Conservation (phyloP, 495 filamentous ascomycete genomes). For the Daldinia concentrica region DNA sequence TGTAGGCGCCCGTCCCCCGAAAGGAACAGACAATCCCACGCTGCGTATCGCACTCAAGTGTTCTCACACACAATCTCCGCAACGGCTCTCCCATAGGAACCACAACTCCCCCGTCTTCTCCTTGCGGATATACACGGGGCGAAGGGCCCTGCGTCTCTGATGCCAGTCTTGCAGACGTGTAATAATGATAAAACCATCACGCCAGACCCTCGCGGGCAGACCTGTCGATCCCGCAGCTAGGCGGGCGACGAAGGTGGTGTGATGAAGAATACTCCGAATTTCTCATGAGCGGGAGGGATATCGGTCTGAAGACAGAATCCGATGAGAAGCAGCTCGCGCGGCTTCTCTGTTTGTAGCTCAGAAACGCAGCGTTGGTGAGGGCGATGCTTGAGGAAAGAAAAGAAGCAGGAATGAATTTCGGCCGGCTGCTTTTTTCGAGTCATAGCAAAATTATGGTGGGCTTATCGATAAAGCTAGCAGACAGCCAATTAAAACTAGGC, state of each 20-base stretch:
- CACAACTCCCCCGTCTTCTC: conserved; percentile 48
- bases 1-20: conserved; percentile 64
- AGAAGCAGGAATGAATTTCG: conserved; percentile 32
- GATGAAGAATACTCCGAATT: conserved; percentile 99
- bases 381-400: conserved; percentile 75
- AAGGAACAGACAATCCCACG: conserved; percentile 65
- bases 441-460: conserved; percentile 34
- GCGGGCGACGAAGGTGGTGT: conserved; percentile 48
- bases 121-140: conserved; percentile 53
- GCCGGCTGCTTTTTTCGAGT: conserved; percentile 41
- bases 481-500: conserved; percentile 6
- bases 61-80: conserved; percentile 89
- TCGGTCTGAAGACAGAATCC: conserved; percentile 43
- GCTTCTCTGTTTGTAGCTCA: conserved; percentile 92
- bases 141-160: conserved; percentile 91
- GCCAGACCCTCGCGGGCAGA: conserved; percentile 93
- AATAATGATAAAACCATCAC: conserved; percentile 61
- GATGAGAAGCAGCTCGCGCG: conserved; percentile 52
- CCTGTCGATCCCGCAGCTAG: conserved; percentile 53
- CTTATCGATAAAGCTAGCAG: conserved; percentile 41
- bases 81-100: conserved; percentile 87
- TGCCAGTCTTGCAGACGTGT: conserved; percentile 92
- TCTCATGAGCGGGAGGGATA: conserved; percentile 87
- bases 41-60: conserved; percentile 99
- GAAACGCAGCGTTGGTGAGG: conserved; percentile 99